A percentile compares a stretch with the other conserved stretches of the same genome.
Evolutionary conservation across 768 basidiomycete genomes (phyloP).

Genomic region (Russula vinacea): DNA sequence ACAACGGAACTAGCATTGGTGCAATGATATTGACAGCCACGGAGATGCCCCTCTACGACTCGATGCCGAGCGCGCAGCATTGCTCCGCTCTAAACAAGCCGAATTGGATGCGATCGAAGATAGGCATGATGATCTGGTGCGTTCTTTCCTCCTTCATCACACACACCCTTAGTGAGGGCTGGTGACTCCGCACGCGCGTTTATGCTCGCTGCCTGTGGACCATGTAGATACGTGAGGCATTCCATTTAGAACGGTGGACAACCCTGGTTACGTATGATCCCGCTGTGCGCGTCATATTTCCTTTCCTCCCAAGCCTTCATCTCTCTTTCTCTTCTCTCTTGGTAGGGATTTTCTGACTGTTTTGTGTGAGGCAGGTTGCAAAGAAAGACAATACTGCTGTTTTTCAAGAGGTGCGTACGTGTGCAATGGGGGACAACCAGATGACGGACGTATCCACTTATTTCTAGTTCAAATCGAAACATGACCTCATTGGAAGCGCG

Average conservation of each 20-base stretch:
- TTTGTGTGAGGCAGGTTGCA: conserved; percentile 47
- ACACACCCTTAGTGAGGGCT: not conserved
- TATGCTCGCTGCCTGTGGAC: conserved; percentile 15
- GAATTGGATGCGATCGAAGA: conserved; percentile 59
- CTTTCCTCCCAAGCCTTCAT: not conserved
- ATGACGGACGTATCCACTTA: conserved; percentile 8
- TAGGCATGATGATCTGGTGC: conserved; percentile 70
- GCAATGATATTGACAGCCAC: not conserved
- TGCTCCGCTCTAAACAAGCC: conserved; percentile 58
- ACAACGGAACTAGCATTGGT: conserved; percentile 18
- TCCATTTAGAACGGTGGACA: conserved; percentile 82
- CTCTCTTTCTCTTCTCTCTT: not conserved
- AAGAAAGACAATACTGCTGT: conserved; percentile 69
- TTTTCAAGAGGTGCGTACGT: conserved; percentile 62
- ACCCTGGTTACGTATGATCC: conserved; percentile 78
- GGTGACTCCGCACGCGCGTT: not conserved
- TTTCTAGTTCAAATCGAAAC: conserved; percentile 55
- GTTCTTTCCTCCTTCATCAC: conserved; percentile 32
- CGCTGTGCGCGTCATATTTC: conserved; percentile 42
- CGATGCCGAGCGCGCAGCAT: conserved; percentile 40
- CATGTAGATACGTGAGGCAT: conserved; percentile 73
- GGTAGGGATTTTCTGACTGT: not conserved
- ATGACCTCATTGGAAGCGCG: conserved; percentile 56
- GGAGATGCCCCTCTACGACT: conserved; percentile 30
- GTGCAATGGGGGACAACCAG: not conserved